phyloP scores from a whole-genome alignment of 805 yeast species.

The Starmera quercuum region DNA sequence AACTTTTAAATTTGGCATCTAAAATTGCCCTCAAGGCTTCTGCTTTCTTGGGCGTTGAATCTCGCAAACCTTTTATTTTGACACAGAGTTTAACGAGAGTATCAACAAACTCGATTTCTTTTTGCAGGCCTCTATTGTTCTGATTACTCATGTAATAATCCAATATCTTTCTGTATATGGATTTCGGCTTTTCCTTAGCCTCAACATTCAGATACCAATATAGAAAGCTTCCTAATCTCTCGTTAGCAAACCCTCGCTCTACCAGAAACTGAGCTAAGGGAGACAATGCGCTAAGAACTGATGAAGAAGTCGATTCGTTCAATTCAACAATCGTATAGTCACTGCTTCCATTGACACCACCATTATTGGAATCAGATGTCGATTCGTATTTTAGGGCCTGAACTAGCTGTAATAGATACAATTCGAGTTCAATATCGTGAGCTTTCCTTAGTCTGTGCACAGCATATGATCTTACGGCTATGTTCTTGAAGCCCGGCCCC shows the following conservation, averaged over 20 bases:
- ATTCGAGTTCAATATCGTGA: slow-evolving; percentile 67
- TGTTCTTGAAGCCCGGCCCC: slow-evolving; percentile 68
- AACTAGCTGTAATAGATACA: slow-evolving; percentile 81
- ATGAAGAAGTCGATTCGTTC: slow-evolving; percentile 17
- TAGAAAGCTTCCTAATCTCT: slow-evolving; percentile 68
- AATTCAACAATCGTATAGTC: slow-evolving; percentile 32
- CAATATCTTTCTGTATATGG: slow-evolving; percentile 37
- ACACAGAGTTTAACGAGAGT: slow-evolving; percentile 59
- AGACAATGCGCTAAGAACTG: slow-evolving; percentile 28
- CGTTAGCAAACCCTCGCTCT: slow-evolving; percentile 58
- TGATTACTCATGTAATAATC: slow-evolving; percentile 35
- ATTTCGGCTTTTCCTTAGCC: slow-evolving; percentile 54
- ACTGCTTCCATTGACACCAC: slow-evolving; percentile 10
- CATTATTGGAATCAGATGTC: slow-evolving; percentile 1
- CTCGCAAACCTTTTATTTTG: slow-evolving; percentile 57
- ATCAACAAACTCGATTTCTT: slow-evolving; percentile 65
- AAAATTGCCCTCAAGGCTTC: slow-evolving; percentile 50
- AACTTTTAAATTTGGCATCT: slow-evolving; percentile 30
- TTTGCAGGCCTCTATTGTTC: slow-evolving; percentile 25
- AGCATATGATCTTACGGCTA: slow-evolving; percentile 77
- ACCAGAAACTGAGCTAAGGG: slow-evolving; percentile 73
- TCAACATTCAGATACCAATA: slow-evolving; percentile 93
- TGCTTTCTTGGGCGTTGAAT: slow-evolving; percentile 68
- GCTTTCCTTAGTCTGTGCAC: slow-evolving; percentile 77
- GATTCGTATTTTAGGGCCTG: slow-evolving; percentile 83